These are phyloP conservation scores for Diospyros kaki DNA, from an alignment of 148 eudicot species.

Conservation along the genomic window DNA sequence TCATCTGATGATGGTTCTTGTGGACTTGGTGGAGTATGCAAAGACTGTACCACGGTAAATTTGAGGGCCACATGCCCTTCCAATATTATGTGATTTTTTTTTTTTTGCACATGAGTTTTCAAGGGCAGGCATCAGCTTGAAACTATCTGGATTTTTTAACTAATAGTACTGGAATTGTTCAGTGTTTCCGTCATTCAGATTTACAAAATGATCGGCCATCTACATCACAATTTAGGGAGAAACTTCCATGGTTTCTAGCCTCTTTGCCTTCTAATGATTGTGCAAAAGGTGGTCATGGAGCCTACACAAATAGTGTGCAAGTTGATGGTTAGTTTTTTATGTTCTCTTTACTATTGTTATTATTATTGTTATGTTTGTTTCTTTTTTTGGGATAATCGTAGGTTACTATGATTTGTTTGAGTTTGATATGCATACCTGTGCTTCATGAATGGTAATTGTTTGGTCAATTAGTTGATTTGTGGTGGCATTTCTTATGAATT, in stretches of 20 bases:
- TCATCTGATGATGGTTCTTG: slow-evolving; percentile 58
- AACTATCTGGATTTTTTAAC: slow-evolving; percentile 1
- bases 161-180: slow-evolving; percentile 30
- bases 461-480: neutral
- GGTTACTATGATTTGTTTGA: slow-evolving; percentile 1
- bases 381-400: neutral
- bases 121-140: neutral
- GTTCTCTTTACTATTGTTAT: too few species aligned
- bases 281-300: slow-evolving; percentile 98
- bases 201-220: slow-evolving; percentile 77
- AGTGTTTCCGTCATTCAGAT: slow-evolving; percentile 94
- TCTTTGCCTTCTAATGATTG: slow-evolving; percentile 91
- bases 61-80: neutral
- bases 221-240: slow-evolving; percentile 76
- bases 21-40: slow-evolving; percentile 61
- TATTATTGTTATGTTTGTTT: neutral
- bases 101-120: too few species aligned
- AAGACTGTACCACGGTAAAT: slow-evolving; percentile 94
- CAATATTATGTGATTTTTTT: slow-evolving; percentile 2
- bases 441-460: neutral
- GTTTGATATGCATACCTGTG: neutral
- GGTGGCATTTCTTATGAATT: neutral
- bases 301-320: slow-evolving; percentile 81
- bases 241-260: slow-evolving; percentile 95
- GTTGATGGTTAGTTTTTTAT: slow-evolving; percentile 40